phyloP scores from a whole-genome alignment of 2,329 filamentous ascomycete genomes.

The Sporothrix variecibatus region DNA sequence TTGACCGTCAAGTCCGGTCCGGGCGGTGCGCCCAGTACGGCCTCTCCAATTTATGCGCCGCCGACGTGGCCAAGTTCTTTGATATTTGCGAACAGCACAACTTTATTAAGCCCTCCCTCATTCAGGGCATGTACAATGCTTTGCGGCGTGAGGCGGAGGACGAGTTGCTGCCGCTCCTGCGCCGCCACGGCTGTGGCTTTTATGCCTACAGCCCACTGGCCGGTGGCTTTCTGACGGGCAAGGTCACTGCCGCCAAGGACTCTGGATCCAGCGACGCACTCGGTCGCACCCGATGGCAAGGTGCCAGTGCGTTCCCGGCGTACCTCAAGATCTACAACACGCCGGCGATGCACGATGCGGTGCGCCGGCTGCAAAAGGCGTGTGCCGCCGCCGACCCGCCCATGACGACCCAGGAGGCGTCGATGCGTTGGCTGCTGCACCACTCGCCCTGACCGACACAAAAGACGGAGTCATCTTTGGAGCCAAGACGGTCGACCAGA shows the following conservation, averaged over 20 bases:
- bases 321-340: slow-evolving; percentile 16
- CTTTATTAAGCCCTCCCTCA: slow-evolving; percentile 39
- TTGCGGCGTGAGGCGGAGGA: slow-evolving; percentile 31
- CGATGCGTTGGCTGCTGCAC: slow-evolving; percentile 30
- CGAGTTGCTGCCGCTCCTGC: slow-evolving; percentile 29
- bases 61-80: slow-evolving; percentile 35
- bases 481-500: slow-evolving; percentile 28
- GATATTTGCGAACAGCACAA: slow-evolving; percentile 37
- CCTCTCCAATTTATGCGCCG: slow-evolving; percentile 38
- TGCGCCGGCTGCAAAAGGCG: slow-evolving; percentile 16
- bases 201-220: slow-evolving; percentile 30
- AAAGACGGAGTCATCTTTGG: slow-evolving; percentile 31
- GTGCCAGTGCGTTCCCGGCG: slow-evolving; percentile 16
- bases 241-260: slow-evolving; percentile 26
- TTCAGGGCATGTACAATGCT: slow-evolving; percentile 43
- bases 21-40: slow-evolving; percentile 36
- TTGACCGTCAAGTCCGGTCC: slow-evolving; percentile 40
- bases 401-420: slow-evolving; percentile 20
- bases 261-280: not conserved
- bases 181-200: slow-evolving; percentile 41
- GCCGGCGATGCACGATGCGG: slow-evolving; percentile 24
- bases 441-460: slow-evolving; percentile 24
- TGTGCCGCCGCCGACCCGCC: slow-evolving; percentile 21
- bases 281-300: slow-evolving; percentile 29
- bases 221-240: slow-evolving; percentile 31